Evolutionary conservation across 1,284 basidiomycete species (phyloP).

Genomic region (Irpex sp.): DNA sequence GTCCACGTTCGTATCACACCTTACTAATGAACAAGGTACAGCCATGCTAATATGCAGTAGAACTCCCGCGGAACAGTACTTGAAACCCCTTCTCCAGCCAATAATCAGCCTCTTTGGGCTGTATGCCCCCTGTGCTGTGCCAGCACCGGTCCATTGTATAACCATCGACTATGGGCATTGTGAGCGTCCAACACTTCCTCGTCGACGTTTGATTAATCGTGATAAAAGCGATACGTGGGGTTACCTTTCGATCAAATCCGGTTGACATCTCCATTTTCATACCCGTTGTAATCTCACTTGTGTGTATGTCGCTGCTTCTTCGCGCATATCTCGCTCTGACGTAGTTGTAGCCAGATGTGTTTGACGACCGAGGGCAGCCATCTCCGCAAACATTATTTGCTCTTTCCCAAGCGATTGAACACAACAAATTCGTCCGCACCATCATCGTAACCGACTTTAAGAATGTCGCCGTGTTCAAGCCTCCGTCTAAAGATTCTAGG

Average conservation of each 20-base stretch:
- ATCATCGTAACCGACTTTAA: conserved; percentile 6
- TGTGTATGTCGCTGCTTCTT: background rate
- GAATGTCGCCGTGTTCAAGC: background rate
- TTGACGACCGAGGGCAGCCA: background rate
- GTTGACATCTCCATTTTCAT: background rate
- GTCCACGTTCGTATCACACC: background rate
- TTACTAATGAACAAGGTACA: background rate
- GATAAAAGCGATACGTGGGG: background rate
- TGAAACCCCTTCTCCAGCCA: background rate
- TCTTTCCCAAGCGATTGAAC: background rate
- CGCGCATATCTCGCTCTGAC: background rate
- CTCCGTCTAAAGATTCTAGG: background rate
- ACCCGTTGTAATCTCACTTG: background rate
- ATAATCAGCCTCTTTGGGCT: background rate
- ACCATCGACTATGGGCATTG: background rate
- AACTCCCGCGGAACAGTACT: background rate
- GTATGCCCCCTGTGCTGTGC: background rate
- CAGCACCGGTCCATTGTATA: background rate
- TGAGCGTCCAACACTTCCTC: background rate
- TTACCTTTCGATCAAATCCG: background rate
- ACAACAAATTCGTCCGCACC: background rate
- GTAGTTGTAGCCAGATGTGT: background rate
- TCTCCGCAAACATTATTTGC: background rate
- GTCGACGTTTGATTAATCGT: background rate
- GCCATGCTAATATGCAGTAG: background rate